Conservation (phyloP, 2,329 filamentous ascomycete genomes). For the Parastagonospora avenae region DNA sequence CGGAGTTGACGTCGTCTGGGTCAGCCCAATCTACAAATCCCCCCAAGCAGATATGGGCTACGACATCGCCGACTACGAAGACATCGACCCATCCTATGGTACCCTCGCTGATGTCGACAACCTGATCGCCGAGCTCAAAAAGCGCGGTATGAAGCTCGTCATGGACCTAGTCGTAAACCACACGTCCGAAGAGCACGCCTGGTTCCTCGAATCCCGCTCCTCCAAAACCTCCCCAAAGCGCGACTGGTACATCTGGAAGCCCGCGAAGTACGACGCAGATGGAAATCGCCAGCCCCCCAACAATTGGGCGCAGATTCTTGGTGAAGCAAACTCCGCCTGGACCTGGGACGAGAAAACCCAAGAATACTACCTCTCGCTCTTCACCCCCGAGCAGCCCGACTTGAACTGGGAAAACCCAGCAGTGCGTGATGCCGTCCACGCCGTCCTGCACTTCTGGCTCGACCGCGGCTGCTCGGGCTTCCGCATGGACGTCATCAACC, state of each 20-base stretch:
- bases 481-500: conserved; percentile 49
- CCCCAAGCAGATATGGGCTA: conserved; percentile 53
- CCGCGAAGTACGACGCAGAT: conserved; percentile 52
- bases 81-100: conserved; percentile 47
- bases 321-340: conserved; percentile 64
- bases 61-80: conserved; percentile 49
- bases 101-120: conserved; percentile 47
- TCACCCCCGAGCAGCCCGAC: conserved; percentile 77
- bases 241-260: conserved; percentile 63
- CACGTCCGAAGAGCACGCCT: conserved; percentile 54
- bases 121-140: conserved; percentile 44
- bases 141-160: conserved; percentile 45
- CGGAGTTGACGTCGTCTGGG: conserved; percentile 47
- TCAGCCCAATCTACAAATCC: conserved; percentile 52
- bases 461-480: conserved; percentile 65
- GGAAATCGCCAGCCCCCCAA: conserved; percentile 73
- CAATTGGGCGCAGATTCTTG: conserved; percentile 70
- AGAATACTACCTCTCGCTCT: conserved; percentile 80
- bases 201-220: conserved; percentile 62
- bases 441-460: conserved; percentile 80
- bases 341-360: conserved; percentile 71
- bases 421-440: conserved; percentile 71
- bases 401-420: conserved; percentile 79
- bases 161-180: conserved; percentile 52
- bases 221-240: conserved; percentile 54